Conservation (phyloP, 2,329 filamentous ascomycete species). For the Verticillium nonalfalfae region DNA sequence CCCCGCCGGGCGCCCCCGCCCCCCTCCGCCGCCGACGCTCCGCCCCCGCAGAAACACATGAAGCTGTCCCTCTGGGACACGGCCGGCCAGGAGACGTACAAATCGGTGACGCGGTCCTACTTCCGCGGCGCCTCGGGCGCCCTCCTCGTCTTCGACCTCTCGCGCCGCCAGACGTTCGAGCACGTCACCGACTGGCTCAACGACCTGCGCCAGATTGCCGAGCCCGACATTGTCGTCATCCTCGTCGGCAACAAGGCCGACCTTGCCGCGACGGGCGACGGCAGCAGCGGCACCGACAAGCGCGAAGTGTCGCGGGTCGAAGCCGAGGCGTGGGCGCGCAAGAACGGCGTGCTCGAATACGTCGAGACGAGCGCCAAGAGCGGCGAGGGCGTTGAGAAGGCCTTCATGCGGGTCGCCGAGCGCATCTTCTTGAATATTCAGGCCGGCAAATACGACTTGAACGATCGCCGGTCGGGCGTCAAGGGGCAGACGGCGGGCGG, state of each 20-base stretch:
- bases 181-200: slow-evolving; percentile 91
- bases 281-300: slow-evolving; percentile 41
- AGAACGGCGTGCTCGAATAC: slow-evolving; percentile 85
- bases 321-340: slow-evolving; percentile 81
- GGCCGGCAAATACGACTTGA: slow-evolving; percentile 88
- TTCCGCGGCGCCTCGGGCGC: slow-evolving; percentile 70
- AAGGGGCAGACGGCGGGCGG: slow-evolving; percentile 60
- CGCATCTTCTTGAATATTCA: slow-evolving; percentile 96
- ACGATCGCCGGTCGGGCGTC: slow-evolving; percentile 86
- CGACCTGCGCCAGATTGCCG: slow-evolving; percentile 89
- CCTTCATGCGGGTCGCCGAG: slow-evolving; percentile 90
- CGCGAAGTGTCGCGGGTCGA: slow-evolving; percentile 77
- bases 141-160: slow-evolving; percentile 92
- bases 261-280: slow-evolving; percentile 44
- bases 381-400: slow-evolving; percentile 87
- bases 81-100: slow-evolving; percentile 95
- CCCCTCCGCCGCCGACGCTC: slow-evolving; percentile 14
- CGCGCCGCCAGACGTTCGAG: slow-evolving; percentile 74
- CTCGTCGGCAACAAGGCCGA: slow-evolving; percentile 95
- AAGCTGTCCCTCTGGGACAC: slow-evolving; percentile 95
- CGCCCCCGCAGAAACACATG: slow-evolving; percentile 65
- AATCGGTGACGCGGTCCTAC: slow-evolving; percentile 89
- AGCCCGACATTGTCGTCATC: slow-evolving; percentile 90
- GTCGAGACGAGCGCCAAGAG: slow-evolving; percentile 96
- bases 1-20: slow-evolving; percentile 31